A percentile compares a stretch with the other conserved stretches of the same genome.
phyloP scores from a whole-genome alignment of 768 basidiomycete genomes.

The Serendipita sp. region DNA sequence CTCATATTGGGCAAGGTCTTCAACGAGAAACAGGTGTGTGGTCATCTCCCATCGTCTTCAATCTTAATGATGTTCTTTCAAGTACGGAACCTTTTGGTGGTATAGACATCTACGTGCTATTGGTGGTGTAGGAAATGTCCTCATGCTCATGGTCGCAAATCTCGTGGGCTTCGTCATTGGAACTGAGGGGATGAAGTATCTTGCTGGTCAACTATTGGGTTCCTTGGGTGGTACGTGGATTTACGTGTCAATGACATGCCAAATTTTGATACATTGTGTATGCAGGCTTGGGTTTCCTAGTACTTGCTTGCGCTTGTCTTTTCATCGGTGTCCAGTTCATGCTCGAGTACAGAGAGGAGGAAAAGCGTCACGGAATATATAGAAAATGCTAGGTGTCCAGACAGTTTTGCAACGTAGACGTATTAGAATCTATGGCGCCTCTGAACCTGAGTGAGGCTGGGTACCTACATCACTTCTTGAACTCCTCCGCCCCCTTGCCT shows the following conservation, averaged over 20 bases:
- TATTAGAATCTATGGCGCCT: neutral
- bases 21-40: conserved; percentile 44
- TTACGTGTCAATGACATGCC: neutral
- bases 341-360: conserved; percentile 66
- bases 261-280: neutral
- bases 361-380: conserved; percentile 1
- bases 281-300: conserved; percentile 50
- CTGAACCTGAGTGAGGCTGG: neutral
- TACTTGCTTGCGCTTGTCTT: conserved; percentile 40
- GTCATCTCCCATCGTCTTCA: neutral
- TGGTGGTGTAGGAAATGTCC: conserved; percentile 68
- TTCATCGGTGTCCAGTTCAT: conserved; percentile 80
- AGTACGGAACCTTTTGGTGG: conserved; percentile 62
- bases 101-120: conserved; percentile 72
- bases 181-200: conserved; percentile 55
- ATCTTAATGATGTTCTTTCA: neutral
- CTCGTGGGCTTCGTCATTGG: conserved; percentile 91
- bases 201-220: conserved; percentile 44
- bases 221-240: conserved; percentile 43
- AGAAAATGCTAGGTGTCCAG: neutral
- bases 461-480: neutral
- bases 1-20: conserved; percentile 45
- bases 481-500: neutral
- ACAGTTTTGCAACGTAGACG: neutral
- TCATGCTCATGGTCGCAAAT: conserved; percentile 86